phyloP scores from a whole-genome alignment of 306 rosid species.

The Cucurbita ficifolia region DNA sequence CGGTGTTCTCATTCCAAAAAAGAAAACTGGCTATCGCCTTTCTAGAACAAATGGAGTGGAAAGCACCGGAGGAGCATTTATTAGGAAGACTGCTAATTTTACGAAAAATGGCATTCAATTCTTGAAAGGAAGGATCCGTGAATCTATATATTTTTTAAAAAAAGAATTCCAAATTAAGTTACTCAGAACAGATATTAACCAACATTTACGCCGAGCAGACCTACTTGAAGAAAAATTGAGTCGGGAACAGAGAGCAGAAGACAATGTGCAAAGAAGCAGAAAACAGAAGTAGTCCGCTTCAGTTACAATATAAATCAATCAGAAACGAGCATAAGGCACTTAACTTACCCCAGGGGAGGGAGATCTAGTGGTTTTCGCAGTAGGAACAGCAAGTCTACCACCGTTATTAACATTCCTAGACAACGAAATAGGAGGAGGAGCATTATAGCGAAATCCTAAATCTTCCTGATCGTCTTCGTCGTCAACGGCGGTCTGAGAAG shows the following conservation, averaged over 20 bases:
- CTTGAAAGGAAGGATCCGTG: not conserved
- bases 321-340: not conserved
- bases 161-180: not conserved
- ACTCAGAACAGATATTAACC: not conserved
- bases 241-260: not conserved
- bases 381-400: conserved; percentile 18
- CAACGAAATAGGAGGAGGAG: conserved; percentile 73
- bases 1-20: not conserved
- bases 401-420: conserved; percentile 27
- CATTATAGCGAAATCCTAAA: conserved; percentile 80
- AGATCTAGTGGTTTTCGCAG: conserved; percentile 38
- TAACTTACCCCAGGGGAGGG: conserved; percentile 49
- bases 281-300: not conserved
- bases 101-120: not conserved
- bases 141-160: not conserved
- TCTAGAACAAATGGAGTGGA: not conserved
- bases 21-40: not conserved
- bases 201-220: not conserved
- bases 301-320: not conserved
- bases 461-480: conserved; percentile 56
- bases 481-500: conserved; percentile 66
- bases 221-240: not conserved
- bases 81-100: not conserved
- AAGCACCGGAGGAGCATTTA: not conserved
- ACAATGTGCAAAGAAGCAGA: not conserved